Percentiles rank a stretch among this genome's conserved stretches.
Conservation (phyloP, 352 stramenopile genomes). For the Pythium vanterpoolii region DNA sequence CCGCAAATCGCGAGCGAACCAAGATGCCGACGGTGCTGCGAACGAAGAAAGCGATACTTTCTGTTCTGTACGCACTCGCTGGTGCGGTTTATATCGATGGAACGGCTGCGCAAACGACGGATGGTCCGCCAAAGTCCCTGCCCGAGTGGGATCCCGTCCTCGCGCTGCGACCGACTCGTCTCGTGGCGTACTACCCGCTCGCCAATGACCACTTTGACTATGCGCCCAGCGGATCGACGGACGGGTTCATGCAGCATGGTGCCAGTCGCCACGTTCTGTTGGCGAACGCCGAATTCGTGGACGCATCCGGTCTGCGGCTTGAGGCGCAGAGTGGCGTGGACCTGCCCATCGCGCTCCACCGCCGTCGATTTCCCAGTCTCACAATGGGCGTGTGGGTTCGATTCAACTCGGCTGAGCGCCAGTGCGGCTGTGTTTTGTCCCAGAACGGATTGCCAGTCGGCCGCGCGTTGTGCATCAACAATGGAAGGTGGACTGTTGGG, state of each 20-base stretch:
- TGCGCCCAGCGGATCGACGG: slow-evolving; percentile 26
- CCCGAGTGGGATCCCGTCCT: slow-evolving; percentile 23
- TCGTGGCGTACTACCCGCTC: slow-evolving; percentile 53
- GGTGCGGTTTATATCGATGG: background rate
- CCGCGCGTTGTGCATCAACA: slow-evolving; percentile 36
- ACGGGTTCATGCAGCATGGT: slow-evolving; percentile 46
- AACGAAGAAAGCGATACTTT: background rate
- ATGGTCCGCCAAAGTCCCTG: background rate
- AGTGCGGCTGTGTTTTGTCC: slow-evolving; percentile 36
- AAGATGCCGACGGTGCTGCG: background rate
- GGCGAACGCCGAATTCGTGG: background rate
- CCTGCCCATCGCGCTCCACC: slow-evolving; percentile 32
- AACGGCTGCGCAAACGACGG: background rate
- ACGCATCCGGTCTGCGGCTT: slow-evolving; percentile 12
- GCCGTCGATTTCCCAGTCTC: slow-evolving; percentile 20
- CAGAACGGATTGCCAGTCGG: slow-evolving; percentile 37
- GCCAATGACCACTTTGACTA: slow-evolving; percentile 31
- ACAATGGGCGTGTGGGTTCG: slow-evolving; percentile 47
- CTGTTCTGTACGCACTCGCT: background rate
- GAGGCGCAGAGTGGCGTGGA: slow-evolving; percentile 27
- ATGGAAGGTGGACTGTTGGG: slow-evolving; percentile 31
- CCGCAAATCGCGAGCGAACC: background rate
- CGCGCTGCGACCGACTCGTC: slow-evolving; percentile 30
- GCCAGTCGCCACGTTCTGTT: background rate
- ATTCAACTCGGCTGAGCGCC: slow-evolving; percentile 14